A percentile compares a stretch with the other conserved stretches of the same genome.
phyloP scores from a whole-genome alignment of 371 early-diverging fungal species.

The Catenaria anguillulae region DNA sequence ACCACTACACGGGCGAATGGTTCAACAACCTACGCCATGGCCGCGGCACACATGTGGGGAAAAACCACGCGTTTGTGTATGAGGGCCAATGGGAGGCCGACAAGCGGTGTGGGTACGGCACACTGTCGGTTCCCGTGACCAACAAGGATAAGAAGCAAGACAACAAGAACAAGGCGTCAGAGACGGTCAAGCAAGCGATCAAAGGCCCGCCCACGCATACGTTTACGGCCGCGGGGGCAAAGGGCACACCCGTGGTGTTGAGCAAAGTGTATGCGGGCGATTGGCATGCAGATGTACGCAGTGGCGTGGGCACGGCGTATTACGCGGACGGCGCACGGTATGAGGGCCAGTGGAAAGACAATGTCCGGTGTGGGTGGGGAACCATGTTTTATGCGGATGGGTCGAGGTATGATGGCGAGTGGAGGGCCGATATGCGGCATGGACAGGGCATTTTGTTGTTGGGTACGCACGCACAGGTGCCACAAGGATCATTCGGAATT shows the following conservation, averaged over 20 bases:
- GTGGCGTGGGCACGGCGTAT: conserved; percentile 33
- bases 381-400: conserved; percentile 30
- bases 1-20: conserved; percentile 37
- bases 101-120: conserved; percentile 30
- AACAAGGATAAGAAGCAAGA: no score
- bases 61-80: conserved; percentile 22
- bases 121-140: conserved; percentile 23
- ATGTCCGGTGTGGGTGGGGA: conserved; percentile 36
- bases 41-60: conserved; percentile 28
- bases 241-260: conserved; percentile 8
- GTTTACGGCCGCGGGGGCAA: no score
- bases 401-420: conserved; percentile 35
- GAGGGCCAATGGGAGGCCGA: conserved; percentile 32
- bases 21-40: conserved; percentile 28
- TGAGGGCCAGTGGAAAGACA: conserved; percentile 30
- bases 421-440: conserved; percentile 31
- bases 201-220: no score
- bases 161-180: no score
- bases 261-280: conserved; percentile 35
- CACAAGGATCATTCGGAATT: no score
- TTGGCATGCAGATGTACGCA: conserved; percentile 26
- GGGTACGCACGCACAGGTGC: no score
- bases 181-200: no score
- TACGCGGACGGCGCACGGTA: conserved; percentile 30
- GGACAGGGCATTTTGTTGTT: conserved; percentile 33